Evolutionary conservation across 78 protist species (phyloP), one percentile per base, ranked within the genome.

Genomic region (Cyanophora paradoxa): DNA sequence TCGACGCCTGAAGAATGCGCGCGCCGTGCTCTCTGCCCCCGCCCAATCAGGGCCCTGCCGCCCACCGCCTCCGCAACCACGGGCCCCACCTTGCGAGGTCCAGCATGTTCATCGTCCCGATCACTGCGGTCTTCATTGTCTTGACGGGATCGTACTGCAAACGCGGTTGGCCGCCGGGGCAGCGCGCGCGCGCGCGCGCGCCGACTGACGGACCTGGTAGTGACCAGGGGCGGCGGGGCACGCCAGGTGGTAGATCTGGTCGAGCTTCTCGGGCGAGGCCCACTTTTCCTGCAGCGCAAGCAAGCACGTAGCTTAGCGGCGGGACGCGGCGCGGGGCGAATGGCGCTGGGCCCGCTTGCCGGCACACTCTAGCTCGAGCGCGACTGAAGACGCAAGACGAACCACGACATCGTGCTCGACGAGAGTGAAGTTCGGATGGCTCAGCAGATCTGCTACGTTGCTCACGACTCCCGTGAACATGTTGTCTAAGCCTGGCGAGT

Each of bases 171-270:
- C 44, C 20, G 14, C 63, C 26, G 63, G 28, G 13, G 28, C 61
- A 6, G 30, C 61, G 14, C 48, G 22, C 48, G 10, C 6, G 22
- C 48, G 22, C 48, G 48, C 6, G 48, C 48, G 54, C 22, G 10
- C 28, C 3, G 54, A 22, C 2, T 2, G 30, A 24, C 41, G 4
- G 41, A 6, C 28, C 74, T 73, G 84, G 57, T 82, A 82, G 80
- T 69, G 90, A 4, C 82, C 82, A 3, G 92, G 91, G 54, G 87
- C 76, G 19, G 95, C 92, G 1, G 94, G 91, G 74, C 85, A 84
- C n/a, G 94, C 92, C 31, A 87, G 74, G 69, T 87, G 83, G 74
- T 77, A 90, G 69, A 84, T 77, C 52, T 64, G 84, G 52, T 89
- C 88, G 39, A 77, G 46, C 85, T 88, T 74, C 39, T 79, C 2